These are phyloP conservation scores for Neoboletus magnificus DNA, from an alignment of 768 basidiomycete species.

Conservation along the genomic window DNA sequence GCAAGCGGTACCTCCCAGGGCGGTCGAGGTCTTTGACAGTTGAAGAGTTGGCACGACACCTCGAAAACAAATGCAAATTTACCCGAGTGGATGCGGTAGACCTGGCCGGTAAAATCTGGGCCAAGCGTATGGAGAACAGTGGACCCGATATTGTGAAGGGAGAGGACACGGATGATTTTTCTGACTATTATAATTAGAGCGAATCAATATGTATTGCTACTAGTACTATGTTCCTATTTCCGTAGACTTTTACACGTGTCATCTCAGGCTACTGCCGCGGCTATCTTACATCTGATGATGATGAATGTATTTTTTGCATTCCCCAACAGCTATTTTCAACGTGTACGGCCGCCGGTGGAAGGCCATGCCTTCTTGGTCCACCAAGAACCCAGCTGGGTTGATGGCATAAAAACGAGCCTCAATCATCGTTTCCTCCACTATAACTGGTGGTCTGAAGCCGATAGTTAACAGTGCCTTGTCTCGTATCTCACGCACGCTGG, in stretches of 20 bases:
- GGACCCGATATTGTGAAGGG: constrained; percentile 8
- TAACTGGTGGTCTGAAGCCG: not conserved
- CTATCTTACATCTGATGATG: not conserved
- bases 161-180: not conserved
- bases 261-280: not conserved
- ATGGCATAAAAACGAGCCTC: not conserved
- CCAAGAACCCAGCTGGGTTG: not conserved
- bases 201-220: not conserved
- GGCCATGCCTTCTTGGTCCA: not conserved
- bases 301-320: not conserved
- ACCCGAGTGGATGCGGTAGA: constrained; percentile 8
- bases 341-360: not conserved
- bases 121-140: constrained; percentile 3
- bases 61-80: constrained; percentile 16
- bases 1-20: not conserved
- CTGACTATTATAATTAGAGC: not conserved
- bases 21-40: constrained; percentile 6
- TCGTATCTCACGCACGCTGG: not conserved
- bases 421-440: not conserved
- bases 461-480: not conserved
- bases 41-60: constrained; percentile 13
- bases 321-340: not conserved
- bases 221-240: not conserved
- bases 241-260: too few species aligned
- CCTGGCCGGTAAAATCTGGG: constrained; percentile 20